Conservation (phyloP, 176 grass and related monocot genomes). For the Aegilops speltoides region DNA sequence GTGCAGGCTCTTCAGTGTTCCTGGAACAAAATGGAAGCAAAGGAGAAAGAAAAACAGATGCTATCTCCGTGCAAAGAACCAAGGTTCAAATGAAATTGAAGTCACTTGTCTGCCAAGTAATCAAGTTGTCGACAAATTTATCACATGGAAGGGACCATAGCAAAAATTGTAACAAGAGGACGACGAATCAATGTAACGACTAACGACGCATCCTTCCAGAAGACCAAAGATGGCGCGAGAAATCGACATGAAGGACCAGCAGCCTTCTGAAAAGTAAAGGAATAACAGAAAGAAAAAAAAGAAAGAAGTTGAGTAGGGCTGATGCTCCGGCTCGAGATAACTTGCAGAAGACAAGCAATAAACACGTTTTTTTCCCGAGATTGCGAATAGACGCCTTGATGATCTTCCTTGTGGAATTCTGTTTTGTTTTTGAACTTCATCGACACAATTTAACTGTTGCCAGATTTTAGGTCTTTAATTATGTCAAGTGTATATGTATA, state of each 20-base stretch:
- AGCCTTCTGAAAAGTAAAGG: not conserved
- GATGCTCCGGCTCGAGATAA: not conserved
- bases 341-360: not conserved
- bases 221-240: not conserved
- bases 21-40: not conserved
- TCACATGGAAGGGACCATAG: not conserved
- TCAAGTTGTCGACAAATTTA: not conserved
- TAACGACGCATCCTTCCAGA: not conserved
- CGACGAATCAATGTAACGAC: not conserved
- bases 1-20: not conserved
- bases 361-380: not conserved
- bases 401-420: not conserved
- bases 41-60: not conserved
- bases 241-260: not conserved
- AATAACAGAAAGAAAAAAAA: too few relatives aligned
- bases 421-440: not conserved
- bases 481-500: not conserved
- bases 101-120: not conserved
- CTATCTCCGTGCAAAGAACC: not conserved
- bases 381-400: not conserved
- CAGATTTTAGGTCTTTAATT: not conserved
- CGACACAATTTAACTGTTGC: not conserved
- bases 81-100: not conserved
- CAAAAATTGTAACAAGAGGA: too few relatives aligned
- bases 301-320: not conserved